Evolutionary conservation across 2,329 filamentous ascomycete genomes (phyloP), one percentile per base, ranked within the genome.

Genomic region (Paecilomyces variotii): DNA sequence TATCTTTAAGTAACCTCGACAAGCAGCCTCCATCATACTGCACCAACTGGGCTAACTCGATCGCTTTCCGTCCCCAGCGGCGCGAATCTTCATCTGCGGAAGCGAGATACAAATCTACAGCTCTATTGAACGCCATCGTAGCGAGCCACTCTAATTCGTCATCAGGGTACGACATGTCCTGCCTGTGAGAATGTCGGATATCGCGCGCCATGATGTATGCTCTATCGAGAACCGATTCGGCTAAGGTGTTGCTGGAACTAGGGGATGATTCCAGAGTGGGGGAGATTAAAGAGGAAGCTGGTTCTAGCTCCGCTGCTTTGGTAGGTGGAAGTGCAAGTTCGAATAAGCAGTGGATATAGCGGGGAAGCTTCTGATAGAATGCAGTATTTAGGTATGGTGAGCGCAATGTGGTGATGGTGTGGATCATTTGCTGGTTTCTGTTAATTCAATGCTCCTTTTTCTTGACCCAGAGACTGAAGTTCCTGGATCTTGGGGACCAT

Each of bases 311-410:
- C 7, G 30, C 10, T 32, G 54, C 11, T 9, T 24, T 45, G 30
- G 11, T 26, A 9, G 51, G 49, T 2, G 25, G 12, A 30, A 45
- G 50, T 45, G 87, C 82, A 0, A 85, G 78, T 61, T 89, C 87
- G 63, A 93, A 89, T 1, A 94, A 78, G 65, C 89, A 91, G 0
- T 90, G 84, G 53, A 93, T 82, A 77, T 94, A 96, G 65, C 87
- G 88, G 6, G 88, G 83, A 0, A 95, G 77, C 64, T 84, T 86
- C 0, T 71, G 68, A 3, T 79, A 78, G 61, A 60, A 59, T 10
- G 60, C 35, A 11, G 56, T 1, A 2, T 28, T 49, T 5, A 62
- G 32, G 27, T 24, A 59, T 11, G 87, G 80, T 52, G 86, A 84
- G 0, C 72, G 66, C 19, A 85, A 80, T 1, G 85, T 72, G 0